Evolutionary conservation across 106 monocot genomes (phyloP).

Genomic region (Dioscorea dumetorum): DNA sequence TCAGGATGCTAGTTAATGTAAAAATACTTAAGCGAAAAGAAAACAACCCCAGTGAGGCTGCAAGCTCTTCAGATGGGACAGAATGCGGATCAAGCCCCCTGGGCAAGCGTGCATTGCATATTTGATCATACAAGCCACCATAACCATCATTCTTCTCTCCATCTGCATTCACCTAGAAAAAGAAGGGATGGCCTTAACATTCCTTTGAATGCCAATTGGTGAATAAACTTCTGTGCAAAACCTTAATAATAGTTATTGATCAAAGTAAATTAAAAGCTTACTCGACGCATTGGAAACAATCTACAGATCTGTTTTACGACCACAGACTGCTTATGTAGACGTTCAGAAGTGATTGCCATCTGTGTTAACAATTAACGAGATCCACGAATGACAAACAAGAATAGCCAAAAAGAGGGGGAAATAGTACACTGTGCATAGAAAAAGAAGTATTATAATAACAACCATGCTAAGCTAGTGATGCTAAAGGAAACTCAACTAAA

Average conservation of each 20-base stretch:
- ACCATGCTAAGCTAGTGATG: background rate
- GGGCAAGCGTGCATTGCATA: conserved; percentile 87
- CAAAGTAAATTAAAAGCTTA: conserved; percentile 14
- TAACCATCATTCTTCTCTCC: conserved; percentile 42
- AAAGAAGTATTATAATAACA: background rate
- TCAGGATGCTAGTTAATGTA: too few relatives aligned
- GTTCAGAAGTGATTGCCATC: conserved; percentile 84
- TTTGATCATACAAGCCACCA: conserved; percentile 62
- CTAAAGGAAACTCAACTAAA: background rate
- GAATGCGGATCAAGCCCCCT: conserved; percentile 98
- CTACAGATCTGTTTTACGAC: conserved; percentile 71
- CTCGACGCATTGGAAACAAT: conserved; percentile 80
- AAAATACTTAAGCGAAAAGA: background rate
- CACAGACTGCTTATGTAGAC: conserved; percentile 70
- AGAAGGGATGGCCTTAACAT: background rate
- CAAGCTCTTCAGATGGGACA: conserved; percentile 85
- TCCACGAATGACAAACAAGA: too few relatives aligned
- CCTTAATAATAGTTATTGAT: too few relatives aligned
- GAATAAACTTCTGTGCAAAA: background rate
- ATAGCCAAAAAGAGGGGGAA: too few relatives aligned
- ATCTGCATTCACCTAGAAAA: conserved; percentile 53
- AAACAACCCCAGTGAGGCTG: conserved; percentile 86
- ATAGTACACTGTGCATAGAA: too few relatives aligned
- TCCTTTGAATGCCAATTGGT: background rate
- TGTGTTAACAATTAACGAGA: conserved; percentile 21